These are phyloP conservation scores for Nymphaea colorata DNA, from an alignment of 164 flowering plant species.

Conservation along the genomic window DNA sequence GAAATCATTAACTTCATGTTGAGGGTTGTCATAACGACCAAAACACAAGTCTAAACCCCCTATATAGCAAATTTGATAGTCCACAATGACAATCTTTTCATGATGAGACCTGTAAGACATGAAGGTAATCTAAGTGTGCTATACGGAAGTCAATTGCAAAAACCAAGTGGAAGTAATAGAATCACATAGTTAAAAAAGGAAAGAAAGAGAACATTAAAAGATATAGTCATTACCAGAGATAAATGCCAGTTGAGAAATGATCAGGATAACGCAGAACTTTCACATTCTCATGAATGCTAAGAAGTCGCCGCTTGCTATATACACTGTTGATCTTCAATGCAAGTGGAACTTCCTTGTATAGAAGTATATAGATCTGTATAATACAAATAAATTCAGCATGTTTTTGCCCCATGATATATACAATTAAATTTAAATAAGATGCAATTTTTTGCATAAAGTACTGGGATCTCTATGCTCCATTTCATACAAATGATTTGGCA, in stretches of 20 bases:
- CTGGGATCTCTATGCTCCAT: no score
- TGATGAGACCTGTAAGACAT: constrained; percentile 78
- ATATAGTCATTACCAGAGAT: constrained; percentile 47
- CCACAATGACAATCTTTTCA: constrained; percentile 96
- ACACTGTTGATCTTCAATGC: constrained; percentile 96
- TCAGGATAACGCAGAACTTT: constrained; percentile 92
- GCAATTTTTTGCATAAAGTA: no score
- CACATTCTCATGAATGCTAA: constrained; percentile 90
- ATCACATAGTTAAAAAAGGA: no score
- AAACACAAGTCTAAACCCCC: constrained; percentile 98
- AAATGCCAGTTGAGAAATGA: constrained; percentile 91
- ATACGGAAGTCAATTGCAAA: no score
- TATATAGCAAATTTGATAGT: constrained; percentile 75
- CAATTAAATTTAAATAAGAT: no score
- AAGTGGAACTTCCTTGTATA: constrained; percentile 93
- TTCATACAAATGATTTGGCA: no score
- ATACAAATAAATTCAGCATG: neutral
- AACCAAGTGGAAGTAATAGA: no score
- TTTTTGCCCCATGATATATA: no score
- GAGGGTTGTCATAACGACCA: constrained; percentile 87
- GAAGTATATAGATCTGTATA: constrained; percentile 84
- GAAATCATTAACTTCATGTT: constrained; percentile 71
- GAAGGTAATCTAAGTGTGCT: no score
- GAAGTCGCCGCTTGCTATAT: constrained; percentile 81
- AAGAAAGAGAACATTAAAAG: no score